phyloP scores from a whole-genome alignment of 345 rosid genomes.

The Syzygium aqueum region DNA sequence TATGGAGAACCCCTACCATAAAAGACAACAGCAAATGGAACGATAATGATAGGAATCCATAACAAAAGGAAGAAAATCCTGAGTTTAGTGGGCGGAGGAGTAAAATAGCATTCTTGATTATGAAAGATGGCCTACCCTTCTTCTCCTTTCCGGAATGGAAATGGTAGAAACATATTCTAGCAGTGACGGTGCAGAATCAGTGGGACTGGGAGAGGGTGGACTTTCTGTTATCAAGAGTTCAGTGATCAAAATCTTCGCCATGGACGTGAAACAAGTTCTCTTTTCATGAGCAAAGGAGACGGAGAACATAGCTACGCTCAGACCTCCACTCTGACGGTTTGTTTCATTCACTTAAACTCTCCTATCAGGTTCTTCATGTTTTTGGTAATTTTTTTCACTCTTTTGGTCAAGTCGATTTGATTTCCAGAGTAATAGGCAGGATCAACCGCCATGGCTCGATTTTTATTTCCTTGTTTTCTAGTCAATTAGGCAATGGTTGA shows the following conservation, averaged over 20 bases:
- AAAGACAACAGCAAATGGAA: background rate
- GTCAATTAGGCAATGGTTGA: background rate
- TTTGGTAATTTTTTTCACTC: background rate
- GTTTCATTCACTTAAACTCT: background rate
- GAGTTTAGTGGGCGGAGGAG: background rate
- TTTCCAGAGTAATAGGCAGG: background rate
- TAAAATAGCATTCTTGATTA: background rate
- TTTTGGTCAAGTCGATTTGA: background rate
- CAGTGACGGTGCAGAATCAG: background rate
- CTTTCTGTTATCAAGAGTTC: background rate
- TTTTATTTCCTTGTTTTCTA: background rate
- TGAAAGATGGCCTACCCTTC: background rate
- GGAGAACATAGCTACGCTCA: background rate
- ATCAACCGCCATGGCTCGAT: background rate
- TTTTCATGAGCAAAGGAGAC: conserved; percentile 2
- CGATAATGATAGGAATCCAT: background rate
- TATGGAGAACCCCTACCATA: background rate
- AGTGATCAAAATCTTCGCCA: background rate
- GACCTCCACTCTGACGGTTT: background rate
- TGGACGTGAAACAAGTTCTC: conserved; percentile 5
- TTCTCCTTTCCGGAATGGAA: background rate
- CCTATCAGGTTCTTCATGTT: background rate
- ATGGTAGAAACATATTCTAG: background rate
- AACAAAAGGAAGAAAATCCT: background rate
- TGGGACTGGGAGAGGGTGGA: background rate